A percentile compares a stretch with the other conserved stretches of the same genome.
phyloP scores from a whole-genome alignment of 768 basidiomycete genomes.

The Wakefieldia striispora region DNA sequence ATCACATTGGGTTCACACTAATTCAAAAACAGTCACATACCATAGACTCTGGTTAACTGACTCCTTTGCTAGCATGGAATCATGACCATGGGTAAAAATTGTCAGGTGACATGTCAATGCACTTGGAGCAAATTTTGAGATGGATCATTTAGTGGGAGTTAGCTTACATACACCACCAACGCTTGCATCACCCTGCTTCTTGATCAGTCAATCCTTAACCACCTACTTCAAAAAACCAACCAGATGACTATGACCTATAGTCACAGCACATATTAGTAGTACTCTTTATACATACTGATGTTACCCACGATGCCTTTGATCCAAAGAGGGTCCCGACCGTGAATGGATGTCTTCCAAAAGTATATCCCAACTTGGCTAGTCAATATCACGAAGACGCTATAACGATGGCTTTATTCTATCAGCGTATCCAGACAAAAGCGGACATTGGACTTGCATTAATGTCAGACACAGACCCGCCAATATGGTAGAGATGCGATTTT shows the following conservation, averaged over 20 bases:
- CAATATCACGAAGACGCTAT: slow-evolving; percentile 21
- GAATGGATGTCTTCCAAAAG: slow-evolving; percentile 15
- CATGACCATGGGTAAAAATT: slow-evolving; percentile 1
- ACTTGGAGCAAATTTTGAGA: slow-evolving; percentile 4
- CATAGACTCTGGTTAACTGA: background rate
- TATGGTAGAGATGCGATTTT: slow-evolving; percentile 7
- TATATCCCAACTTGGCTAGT: slow-evolving; percentile 24
- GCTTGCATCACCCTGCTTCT: slow-evolving; percentile 19
- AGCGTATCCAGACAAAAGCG: background rate
- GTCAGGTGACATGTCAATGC: slow-evolving; percentile 8
- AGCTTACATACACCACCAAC: slow-evolving; percentile 10
- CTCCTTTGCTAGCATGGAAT: background rate
- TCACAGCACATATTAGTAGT: background rate
- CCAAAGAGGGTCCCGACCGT: slow-evolving; percentile 20
- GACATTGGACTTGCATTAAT: slow-evolving; percentile 6
- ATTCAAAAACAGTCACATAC: slow-evolving; percentile 2
- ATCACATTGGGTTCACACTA: background rate
- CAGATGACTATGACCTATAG: slow-evolving; percentile 20
- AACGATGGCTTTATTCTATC: background rate
- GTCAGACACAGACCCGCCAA: slow-evolving; percentile 11
- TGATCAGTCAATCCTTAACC: background rate
- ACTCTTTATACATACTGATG: background rate
- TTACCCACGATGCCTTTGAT: slow-evolving; percentile 19
- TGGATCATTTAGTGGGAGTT: background rate
- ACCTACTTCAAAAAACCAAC: slow-evolving; percentile 8